These are phyloP conservation scores for Fomitopsis palustris DNA, from an alignment of 1,284 basidiomycete genomes.

Conservation along the genomic window DNA sequence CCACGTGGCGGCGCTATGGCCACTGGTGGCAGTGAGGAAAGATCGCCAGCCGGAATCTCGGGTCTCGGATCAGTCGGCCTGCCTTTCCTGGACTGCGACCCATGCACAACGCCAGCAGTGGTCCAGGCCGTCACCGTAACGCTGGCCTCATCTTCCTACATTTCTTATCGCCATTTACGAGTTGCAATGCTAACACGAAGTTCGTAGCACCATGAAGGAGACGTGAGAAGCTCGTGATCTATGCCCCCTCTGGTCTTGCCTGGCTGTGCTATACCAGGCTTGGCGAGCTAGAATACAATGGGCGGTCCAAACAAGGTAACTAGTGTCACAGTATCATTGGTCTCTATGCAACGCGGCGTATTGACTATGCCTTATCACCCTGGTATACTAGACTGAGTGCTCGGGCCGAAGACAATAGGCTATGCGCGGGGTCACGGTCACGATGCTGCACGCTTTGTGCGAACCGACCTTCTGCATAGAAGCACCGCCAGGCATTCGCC, in stretches of 20 bases:
- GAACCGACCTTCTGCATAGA: neutral
- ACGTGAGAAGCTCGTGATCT: neutral
- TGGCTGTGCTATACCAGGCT: neutral
- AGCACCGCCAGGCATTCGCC: neutral
- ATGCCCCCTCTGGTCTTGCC: neutral
- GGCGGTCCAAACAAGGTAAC: neutral
- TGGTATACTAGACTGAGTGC: neutral
- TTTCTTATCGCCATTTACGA: too few species aligned
- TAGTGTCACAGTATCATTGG: neutral
- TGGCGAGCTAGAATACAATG: neutral
- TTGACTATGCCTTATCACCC: neutral
- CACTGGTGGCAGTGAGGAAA: too few species aligned
- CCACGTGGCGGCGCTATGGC: too few species aligned
- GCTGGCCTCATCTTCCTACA: too few species aligned
- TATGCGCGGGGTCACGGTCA: neutral
- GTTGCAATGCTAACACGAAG: too few species aligned
- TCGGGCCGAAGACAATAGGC: neutral
- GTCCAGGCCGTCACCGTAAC: neutral
- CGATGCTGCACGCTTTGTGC: neutral
- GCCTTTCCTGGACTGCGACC: neutral
- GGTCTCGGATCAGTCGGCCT: neutral
- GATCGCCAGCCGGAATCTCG: neutral
- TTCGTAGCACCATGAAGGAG: neutral
- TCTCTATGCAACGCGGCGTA: neutral
- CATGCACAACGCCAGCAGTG: neutral